These are phyloP conservation scores for Phytophthora kernoviae DNA, from an alignment of 352 stramenopile genomes.

Conservation along the genomic window DNA sequence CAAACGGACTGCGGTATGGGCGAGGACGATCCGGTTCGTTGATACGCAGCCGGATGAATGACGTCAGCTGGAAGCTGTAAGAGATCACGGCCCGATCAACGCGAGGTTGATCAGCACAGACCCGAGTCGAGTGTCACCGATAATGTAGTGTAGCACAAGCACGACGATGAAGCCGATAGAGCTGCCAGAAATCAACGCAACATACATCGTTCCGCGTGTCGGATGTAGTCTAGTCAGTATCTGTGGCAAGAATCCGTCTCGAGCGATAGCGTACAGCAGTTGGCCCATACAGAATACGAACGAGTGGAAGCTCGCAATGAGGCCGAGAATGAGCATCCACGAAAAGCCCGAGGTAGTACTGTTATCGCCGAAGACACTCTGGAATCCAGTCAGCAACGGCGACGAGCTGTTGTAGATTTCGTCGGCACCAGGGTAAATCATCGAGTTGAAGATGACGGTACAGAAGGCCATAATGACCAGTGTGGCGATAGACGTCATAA, in stretches of 20 bases:
- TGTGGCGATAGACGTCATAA: constrained; percentile 63
- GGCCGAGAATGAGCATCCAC: constrained; percentile 66
- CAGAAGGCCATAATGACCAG: constrained; percentile 57
- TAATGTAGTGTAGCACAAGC: constrained; percentile 61
- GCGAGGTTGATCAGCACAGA: constrained; percentile 77
- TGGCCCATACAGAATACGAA: constrained; percentile 85
- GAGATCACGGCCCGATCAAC: constrained; percentile 70
- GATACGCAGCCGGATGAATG: constrained; percentile 62
- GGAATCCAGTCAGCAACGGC: constrained; percentile 62
- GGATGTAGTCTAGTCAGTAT: constrained; percentile 54
- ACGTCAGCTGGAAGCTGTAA: constrained; percentile 59
- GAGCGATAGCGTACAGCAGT: constrained; percentile 66
- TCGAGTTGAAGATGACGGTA: constrained; percentile 71
- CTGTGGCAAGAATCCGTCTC: constrained; percentile 60
- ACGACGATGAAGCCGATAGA: constrained; percentile 49
- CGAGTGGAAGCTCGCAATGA: constrained; percentile 74
- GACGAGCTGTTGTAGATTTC: constrained; percentile 49
- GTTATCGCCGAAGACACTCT: constrained; percentile 75
- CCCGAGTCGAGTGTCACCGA: constrained; percentile 58
- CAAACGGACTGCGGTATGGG: constrained; percentile 66
- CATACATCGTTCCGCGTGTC: constrained; percentile 53
- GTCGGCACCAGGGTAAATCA: constrained; percentile 57
- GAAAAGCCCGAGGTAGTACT: constrained; percentile 67
- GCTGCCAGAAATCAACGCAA: constrained; percentile 57
- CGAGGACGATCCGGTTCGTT: constrained; percentile 52